Percentiles rank a stretch among this genome's conserved stretches.
These are phyloP conservation scores for Metarhizium sp. DNA, from an alignment of 2,329 filamentous ascomycete genomes.

Conservation along the genomic window DNA sequence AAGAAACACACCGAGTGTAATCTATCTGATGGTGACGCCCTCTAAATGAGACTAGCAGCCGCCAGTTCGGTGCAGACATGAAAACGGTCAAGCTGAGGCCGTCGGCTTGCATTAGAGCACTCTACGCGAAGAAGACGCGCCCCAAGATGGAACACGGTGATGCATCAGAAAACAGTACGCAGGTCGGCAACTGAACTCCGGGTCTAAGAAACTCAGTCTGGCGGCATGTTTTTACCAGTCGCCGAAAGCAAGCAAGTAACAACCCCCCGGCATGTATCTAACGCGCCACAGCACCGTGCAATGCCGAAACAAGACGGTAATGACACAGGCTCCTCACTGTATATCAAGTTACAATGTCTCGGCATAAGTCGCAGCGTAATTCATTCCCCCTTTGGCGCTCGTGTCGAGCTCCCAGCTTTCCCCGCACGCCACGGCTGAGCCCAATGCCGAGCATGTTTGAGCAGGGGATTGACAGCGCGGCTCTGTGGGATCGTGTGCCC, in stretches of 20 bases:
- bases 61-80: not conserved
- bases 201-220: not conserved
- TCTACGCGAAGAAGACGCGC: constrained; percentile 1
- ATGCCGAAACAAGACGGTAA: not conserved
- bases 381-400: not conserved
- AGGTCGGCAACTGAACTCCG: not conserved
- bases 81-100: not conserved
- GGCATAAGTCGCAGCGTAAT: not conserved
- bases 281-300: not conserved
- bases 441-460: not conserved
- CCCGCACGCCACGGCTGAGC: not conserved
- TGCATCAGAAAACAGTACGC: not conserved
- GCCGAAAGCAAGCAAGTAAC: no score
- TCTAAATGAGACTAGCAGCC: not conserved
- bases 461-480: not conserved
- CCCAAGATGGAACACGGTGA: not conserved
- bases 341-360: not conserved
- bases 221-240: no score
- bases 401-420: not conserved
- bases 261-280: not conserved
- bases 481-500: not conserved
- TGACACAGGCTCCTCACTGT: not conserved
- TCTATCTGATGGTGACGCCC: not conserved
- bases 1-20: not conserved
- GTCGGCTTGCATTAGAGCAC: not conserved